These are phyloP conservation scores for Aspergillus tamarii DNA, from an alignment of 2,329 filamentous ascomycete species.

Conservation along the genomic window DNA sequence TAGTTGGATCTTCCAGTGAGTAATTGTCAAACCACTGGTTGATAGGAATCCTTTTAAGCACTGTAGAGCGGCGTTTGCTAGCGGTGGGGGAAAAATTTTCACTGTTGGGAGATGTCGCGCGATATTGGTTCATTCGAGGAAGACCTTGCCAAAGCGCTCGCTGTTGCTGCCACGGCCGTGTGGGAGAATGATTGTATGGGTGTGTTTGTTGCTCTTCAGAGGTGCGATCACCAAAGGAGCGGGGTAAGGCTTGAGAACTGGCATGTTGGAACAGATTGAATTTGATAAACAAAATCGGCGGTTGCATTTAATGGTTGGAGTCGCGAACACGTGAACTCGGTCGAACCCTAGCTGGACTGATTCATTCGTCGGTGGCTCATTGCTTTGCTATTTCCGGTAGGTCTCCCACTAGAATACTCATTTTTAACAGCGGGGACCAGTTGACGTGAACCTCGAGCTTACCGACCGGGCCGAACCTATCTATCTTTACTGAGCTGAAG, in stretches of 20 bases:
- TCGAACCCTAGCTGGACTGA: background rate
- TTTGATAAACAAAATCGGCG: background rate
- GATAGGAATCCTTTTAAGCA: constrained; percentile 48
- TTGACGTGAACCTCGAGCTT: background rate
- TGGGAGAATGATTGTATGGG: constrained; percentile 46
- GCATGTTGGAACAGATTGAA: background rate
- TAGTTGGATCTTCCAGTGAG: constrained; percentile 43
- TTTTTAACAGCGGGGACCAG: no score
- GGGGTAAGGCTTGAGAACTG: constrained; percentile 18
- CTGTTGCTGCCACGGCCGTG: constrained; percentile 45
- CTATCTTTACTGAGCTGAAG: background rate
- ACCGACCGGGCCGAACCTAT: background rate
- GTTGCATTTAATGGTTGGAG: background rate
- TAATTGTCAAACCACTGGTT: constrained; percentile 59
- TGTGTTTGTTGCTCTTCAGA: constrained; percentile 25
- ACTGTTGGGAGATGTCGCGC: constrained; percentile 27
- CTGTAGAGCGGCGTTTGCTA: constrained; percentile 46
- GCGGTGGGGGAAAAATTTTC: constrained; percentile 59
- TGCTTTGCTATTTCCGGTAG: background rate
- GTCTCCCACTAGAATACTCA: no score
- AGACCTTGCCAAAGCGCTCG: constrained; percentile 36
- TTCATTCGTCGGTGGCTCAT: background rate
- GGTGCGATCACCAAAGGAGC: constrained; percentile 22
- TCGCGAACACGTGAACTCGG: background rate
- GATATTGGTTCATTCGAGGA: constrained; percentile 31